Base-by-base conservation (phyloP, 306 rosid genomes). In the Cyclanthera cordifolia region DNA sequence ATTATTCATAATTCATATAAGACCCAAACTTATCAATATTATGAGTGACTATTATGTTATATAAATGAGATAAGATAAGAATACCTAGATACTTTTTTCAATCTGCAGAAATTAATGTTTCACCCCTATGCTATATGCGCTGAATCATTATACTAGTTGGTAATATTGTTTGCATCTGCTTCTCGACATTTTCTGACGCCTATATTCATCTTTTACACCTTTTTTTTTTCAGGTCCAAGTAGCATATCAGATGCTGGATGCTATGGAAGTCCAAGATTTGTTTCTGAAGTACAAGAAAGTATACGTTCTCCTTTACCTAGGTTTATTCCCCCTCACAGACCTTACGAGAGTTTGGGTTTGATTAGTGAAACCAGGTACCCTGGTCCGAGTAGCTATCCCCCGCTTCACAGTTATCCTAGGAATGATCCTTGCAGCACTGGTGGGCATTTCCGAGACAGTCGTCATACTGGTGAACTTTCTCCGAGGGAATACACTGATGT, bases 261-360 rank as follows among this genome's bases (percentile, higher is more conserved):
- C 65, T 55, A 14, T 43, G 76, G 75, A 53, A 68, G 57, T 53
- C 48, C 64, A 61, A 72, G 69, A 73, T 60, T 79, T 27, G 41
- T 69, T 64, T 52, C 74, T 53, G 73, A 67, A 69, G 79, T 56
- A 72, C 64, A 71, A 46, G 60, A 69, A 58, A 70, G 69, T 66
- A 79, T 43, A 73, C 47, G 15, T 59, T 75, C 68, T 39, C 77
- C 72, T 60, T 47, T 20, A 9, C 65, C 74, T 16, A 17, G 77
- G 39, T 69, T 52, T 53, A 67, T 53, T 53, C 15, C 46, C 45
- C 76, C 72, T 59, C 45, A 8, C 67, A 32, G 47, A 59, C 47
- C 27, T n/a, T 32, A 59, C 16, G 67, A 17, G 47, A 59, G 27
- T 59, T 34, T 34, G 47, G 34, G 27, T 59, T 34, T 34, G 16